Conservation (phyloP, 257 asterid species). For the Striga asiatica region DNA sequence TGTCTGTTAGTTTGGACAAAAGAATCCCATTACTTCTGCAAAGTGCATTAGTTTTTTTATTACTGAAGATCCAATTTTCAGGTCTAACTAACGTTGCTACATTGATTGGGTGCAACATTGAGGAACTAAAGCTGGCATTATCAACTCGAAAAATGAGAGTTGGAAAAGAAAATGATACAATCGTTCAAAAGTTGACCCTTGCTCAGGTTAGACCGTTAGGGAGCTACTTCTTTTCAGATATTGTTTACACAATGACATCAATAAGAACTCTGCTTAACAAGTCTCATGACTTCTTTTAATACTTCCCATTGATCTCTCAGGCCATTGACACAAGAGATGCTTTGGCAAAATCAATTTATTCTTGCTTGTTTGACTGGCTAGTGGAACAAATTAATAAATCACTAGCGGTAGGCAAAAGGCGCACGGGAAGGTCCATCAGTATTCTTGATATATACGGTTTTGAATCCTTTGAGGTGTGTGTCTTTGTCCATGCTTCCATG, state of each 20-base stretch:
- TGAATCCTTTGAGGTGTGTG: conserved; percentile 86
- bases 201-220: conserved; percentile 50
- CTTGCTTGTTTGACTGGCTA: conserved; percentile 96
- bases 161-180: conserved; percentile 53
- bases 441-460: conserved; percentile 97
- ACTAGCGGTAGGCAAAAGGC: conserved; percentile 81
- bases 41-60: conserved; percentile 3
- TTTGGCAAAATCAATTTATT: conserved; percentile 84
- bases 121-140: conserved; percentile 66
- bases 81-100: conserved; percentile 66
- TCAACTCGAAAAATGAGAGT: conserved; percentile 94
- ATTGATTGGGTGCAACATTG: conserved; percentile 63
- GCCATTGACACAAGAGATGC: conserved; percentile 93
- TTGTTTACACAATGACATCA: not conserved
- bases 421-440: conserved; percentile 96
- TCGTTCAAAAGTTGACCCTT: conserved; percentile 69
- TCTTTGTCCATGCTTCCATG: conserved; percentile 6
- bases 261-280: conserved; percentile 3
- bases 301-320: conserved; percentile 33
- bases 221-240: conserved; percentile 9
- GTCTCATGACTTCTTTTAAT: conserved; percentile 13
- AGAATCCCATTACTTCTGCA: conserved; percentile 3
- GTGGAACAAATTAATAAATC: conserved; percentile 94
- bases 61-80: conserved; percentile 27
- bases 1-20: not conserved